Evolutionary conservation across 2,329 filamentous ascomycete genomes (phyloP), one percentile per base, ranked within the genome.

Genomic region (Penicillium crustosum): DNA sequence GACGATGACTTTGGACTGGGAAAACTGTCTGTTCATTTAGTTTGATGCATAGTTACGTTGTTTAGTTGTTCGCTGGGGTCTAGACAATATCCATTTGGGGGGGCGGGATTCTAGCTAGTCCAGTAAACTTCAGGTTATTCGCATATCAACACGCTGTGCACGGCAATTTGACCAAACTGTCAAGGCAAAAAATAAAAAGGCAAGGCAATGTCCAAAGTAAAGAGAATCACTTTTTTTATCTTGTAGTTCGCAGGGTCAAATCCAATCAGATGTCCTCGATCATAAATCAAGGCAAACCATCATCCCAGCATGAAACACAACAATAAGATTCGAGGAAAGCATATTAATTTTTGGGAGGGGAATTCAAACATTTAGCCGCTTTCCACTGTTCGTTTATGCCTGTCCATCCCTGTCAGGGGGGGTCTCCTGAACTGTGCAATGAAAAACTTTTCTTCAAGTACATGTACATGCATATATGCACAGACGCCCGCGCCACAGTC

Each of bases 381-480:
- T 27, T 42, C 52, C 39, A 21, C 36, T 31, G 33, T 53, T 41
- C 47, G 33, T 61, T 50, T 45, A 38, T 52, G 27, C 21, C 49
- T 33, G 29, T 42, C 23, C 12, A 48, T 53, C 48, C 33, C 50
- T 60, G 52, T 38, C 57, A 61, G 55, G 61, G 54, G 54, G 52
- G 33, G 19, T 36, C 35, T 50, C 42, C 47, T 44, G 48, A 57
- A 39, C 27, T 31, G 38, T 58, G 57, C 56, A 58, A 63, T 49
- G 33, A 61, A 56, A 61, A 56, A 43, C 12, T 51, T 44, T 61
- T 45, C 53, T 29, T 55, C 56, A 41, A 41, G 38, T 57, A 44
- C 55, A 57, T 57, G 51, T 57, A 53, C 50, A 60, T 62, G 57
- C 57, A 59, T 42, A 29, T 54, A 58, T 59, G 62, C 64, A 63